Percentiles rank a stretch among this genome's conserved stretches.
Evolutionary conservation across 2,329 filamentous ascomycete genomes (phyloP).

Genomic region (Pseudocercospora vitis): DNA sequence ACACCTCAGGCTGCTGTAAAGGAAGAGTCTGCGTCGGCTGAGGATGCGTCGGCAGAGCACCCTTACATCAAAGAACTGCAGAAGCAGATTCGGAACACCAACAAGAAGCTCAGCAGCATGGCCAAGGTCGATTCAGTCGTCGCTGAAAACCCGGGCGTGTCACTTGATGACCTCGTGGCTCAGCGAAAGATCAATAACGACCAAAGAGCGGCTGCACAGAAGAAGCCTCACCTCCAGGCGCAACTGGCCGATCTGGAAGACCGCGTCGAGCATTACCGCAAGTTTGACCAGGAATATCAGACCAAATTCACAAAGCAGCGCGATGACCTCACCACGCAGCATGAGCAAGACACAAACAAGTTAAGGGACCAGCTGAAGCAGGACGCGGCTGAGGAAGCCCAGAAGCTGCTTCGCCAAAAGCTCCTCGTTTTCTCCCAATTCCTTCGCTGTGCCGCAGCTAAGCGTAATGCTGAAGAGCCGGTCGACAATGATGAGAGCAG

Average conservation of each 20-base stretch:
- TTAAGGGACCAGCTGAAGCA: slow-evolving; percentile 56
- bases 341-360: slow-evolving; percentile 59
- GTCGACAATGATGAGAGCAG: slow-evolving; percentile 70
- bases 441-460: slow-evolving; percentile 73
- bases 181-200: slow-evolving; percentile 75
- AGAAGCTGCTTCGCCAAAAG: slow-evolving; percentile 58
- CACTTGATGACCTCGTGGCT: slow-evolving; percentile 70
- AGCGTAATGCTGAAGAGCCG: slow-evolving; percentile 68
- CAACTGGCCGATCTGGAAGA: slow-evolving; percentile 71
- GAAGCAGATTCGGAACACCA: slow-evolving; percentile 90
- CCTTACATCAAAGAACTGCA: slow-evolving; percentile 83
- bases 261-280: slow-evolving; percentile 71
- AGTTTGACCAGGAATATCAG: slow-evolving; percentile 72
- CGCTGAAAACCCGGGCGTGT: slow-evolving; percentile 66
- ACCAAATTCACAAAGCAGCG: slow-evolving; percentile 60
- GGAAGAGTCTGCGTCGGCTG: slow-evolving; percentile 30
- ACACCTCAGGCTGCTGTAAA: slow-evolving; percentile 26
- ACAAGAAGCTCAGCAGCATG: slow-evolving; percentile 85
- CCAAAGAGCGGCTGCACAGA: slow-evolving; percentile 73
- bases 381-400: slow-evolving; percentile 51
- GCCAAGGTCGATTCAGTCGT: slow-evolving; percentile 71
- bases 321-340: slow-evolving; percentile 53
- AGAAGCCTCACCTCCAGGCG: slow-evolving; percentile 70
- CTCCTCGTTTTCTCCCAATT: slow-evolving; percentile 75
- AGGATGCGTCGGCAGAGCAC: slow-evolving; percentile 66